Conservation (phyloP, 2,329 filamentous ascomycete species). For the Uncinocarpus reesii region DNA sequence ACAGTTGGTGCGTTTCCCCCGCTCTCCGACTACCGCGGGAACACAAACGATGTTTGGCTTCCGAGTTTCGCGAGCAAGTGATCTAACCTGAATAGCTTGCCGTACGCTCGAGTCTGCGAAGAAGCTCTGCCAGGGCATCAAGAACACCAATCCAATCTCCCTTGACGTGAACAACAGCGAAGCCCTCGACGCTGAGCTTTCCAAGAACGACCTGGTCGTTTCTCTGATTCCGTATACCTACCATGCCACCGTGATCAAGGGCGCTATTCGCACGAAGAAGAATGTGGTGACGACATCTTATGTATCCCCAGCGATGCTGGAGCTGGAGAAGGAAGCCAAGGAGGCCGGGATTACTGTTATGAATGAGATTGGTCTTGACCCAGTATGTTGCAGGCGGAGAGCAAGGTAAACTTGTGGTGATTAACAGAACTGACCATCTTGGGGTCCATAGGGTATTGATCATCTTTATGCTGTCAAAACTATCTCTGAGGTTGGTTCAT, state of each 20-base stretch:
- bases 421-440: neutral
- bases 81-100: constrained; percentile 62
- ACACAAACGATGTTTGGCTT: neutral
- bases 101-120: constrained; percentile 67
- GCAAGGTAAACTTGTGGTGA: neutral
- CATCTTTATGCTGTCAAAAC: constrained; percentile 71
- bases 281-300: constrained; percentile 93
- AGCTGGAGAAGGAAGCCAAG: constrained; percentile 72
- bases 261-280: constrained; percentile 86
- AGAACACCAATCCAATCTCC: constrained; percentile 63
- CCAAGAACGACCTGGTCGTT: constrained; percentile 69
- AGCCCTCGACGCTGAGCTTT: constrained; percentile 70
- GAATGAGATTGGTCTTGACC: constrained; percentile 77
- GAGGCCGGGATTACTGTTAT: constrained; percentile 91
- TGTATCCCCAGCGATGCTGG: constrained; percentile 83
- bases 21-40: neutral
- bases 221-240: constrained; percentile 83
- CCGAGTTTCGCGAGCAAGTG: too few relatives aligned
- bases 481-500: constrained; percentile 44
- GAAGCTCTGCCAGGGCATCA: constrained; percentile 61
- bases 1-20: constrained; percentile 48
- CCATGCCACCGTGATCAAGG: constrained; percentile 83
- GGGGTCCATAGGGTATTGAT: constrained; percentile 27
- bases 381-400: constrained; percentile 19
- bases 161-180: constrained; percentile 70